Base-by-base conservation (phyloP, 1,284 basidiomycete species). In the Ganoderma resinaceum region DNA sequence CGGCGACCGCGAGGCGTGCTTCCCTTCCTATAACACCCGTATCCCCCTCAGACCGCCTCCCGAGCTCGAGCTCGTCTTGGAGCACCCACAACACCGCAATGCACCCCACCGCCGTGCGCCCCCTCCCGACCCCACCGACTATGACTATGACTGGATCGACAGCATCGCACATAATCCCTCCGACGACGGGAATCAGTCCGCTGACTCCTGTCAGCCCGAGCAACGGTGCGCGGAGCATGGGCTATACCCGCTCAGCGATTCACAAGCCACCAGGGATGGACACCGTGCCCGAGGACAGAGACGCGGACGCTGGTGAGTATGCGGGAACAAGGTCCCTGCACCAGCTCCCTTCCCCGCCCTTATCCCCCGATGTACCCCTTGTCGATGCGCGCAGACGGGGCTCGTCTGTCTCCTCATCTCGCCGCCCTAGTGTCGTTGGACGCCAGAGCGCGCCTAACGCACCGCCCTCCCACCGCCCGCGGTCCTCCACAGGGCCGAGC, bases 321-420 rank as follows among this genome's bases (percentile, higher is more conserved):
- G 68, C 73, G 60, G 68, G 60, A 49, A 66, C 69, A 60, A 65
- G 69, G 53, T 72, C 77, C 57, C 72, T 77, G 2, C 58, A 37
- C 53, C 78, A 78, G 65, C 75, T 78, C 35, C 78, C 78, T 31
- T 78, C 78, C 53, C 78, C 78, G 42, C 77, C 78, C 31, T 73
- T 75, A 57, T 78, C 78, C 14, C 78, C 78, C 11, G 70, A 75
- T 62, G 72, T 74, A 58, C 26, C 29, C 37, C 61, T 58, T 43
- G n/a, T 60, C 58, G 62, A 66, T 58, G 42, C 63, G 16, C 71
- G 64, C 55, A 67, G 60, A 61, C 66, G 64, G 23, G 66, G 46
- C 43, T 58, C 63, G 31, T 35, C 66, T 33, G 66, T 65, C 5
- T 58, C 65, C 29, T 57, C 65, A 20, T 71, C 69, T 33, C 70